Evolutionary conservation across 2,329 filamentous ascomycete species (phyloP).

Genomic region (Chaetomium sp.): DNA sequence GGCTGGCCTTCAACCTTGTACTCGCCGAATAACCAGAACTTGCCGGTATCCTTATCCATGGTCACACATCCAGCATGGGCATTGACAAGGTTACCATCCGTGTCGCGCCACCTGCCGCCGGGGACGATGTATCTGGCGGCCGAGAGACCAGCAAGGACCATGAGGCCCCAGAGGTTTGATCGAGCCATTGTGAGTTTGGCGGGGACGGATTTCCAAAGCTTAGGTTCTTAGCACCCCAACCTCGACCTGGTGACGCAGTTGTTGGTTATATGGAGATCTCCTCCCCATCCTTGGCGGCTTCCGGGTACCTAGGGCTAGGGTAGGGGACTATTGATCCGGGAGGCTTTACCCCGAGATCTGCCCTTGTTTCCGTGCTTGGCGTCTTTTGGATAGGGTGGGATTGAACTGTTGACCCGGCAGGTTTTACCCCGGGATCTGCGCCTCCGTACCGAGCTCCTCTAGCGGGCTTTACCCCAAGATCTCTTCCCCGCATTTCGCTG

Average conservation of each 20-base stretch:
- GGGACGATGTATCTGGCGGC: constrained; percentile 61
- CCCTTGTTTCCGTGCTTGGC: constrained; percentile 5
- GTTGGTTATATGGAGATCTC: neutral
- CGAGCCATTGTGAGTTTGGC: constrained; percentile 2
- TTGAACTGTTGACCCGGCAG: no score
- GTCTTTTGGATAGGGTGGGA: no score
- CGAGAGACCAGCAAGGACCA: constrained; percentile 16
- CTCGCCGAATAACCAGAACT: constrained; percentile 65
- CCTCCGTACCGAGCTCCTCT: no score
- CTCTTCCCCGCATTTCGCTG: no score
- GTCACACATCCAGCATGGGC: constrained; percentile 62
- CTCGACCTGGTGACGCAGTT: neutral
- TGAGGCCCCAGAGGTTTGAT: neutral
- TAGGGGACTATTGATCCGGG: neutral
- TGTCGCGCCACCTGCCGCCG: constrained; percentile 62
- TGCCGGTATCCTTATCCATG: constrained; percentile 53
- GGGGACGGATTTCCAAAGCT: neutral
- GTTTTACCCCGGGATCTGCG: no score
- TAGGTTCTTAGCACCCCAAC: neutral
- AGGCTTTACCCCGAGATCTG: constrained; percentile 9
- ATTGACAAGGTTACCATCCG: constrained; percentile 60
- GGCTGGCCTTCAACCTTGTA: constrained; percentile 60
- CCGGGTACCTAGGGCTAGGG: no score
- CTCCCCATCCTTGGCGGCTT: neutral
- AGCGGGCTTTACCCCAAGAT: no score